Evolutionary conservation across 495 filamentous ascomycete genomes (phyloP).

Genomic region (Staphylotrichum tortipilum): DNA sequence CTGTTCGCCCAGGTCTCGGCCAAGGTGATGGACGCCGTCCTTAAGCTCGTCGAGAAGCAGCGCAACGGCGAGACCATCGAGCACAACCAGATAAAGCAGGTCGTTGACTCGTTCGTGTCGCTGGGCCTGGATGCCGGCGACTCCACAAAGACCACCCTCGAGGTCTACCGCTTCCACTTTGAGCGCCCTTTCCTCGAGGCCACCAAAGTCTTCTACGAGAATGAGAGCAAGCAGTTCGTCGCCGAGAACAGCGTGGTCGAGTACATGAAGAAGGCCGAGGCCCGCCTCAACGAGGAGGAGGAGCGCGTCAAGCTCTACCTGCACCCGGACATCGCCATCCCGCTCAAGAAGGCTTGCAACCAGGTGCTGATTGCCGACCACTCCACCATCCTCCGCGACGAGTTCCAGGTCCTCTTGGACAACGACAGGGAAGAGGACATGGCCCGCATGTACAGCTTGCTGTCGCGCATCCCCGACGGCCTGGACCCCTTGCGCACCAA

Average conservation of each 20-base stretch:
- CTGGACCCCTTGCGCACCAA: conserved; percentile 79
- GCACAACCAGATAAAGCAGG: conserved; percentile 90
- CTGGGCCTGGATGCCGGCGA: conserved; percentile 91
- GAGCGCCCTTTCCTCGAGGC: conserved; percentile 85
- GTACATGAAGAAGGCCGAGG: conserved; percentile 99
- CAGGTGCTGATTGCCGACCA: conserved; percentile 84
- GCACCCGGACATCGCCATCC: conserved; percentile 74
- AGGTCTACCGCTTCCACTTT: conserved; percentile 88
- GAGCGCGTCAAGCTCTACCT: conserved; percentile 88
- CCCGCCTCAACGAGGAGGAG: conserved; percentile 87
- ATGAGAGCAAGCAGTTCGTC: conserved; percentile 88
- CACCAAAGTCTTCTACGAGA: conserved; percentile 77
- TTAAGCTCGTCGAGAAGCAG: conserved; percentile 95
- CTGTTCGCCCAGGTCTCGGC: conserved; percentile 75
- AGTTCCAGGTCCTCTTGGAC: conserved; percentile 92
- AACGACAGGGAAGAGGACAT: conserved; percentile 93
- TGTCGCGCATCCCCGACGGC: conserved; percentile 85
- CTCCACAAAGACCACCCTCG: conserved; percentile 83
- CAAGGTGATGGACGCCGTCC: conserved; percentile 89
- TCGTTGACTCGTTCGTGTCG: conserved; percentile 95
- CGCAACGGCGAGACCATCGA: conserved; percentile 97
- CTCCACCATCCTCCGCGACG: conserved; percentile 73
- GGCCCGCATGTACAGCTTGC: conserved; percentile 88
- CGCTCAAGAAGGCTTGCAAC: conserved; percentile 80
- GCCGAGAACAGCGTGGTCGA: conserved; percentile 97